Base-by-base conservation (phyloP, 1,284 basidiomycete species). In the Ustilago nuda region DNA sequence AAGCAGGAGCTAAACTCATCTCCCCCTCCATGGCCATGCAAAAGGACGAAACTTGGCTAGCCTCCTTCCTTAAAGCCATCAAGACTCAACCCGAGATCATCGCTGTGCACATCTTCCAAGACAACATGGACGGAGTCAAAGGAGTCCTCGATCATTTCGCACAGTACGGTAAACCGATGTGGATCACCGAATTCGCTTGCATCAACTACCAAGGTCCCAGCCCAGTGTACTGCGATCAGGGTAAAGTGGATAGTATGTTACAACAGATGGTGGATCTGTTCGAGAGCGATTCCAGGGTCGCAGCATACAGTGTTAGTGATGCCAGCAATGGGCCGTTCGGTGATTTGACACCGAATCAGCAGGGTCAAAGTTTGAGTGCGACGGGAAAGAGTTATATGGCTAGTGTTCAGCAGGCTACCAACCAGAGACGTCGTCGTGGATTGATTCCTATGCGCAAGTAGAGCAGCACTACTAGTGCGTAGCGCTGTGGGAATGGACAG, bases 81-180 rank as follows among this genome's bases (percentile, higher is more conserved):
- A 63, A 68, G 61, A 65, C 53, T 23, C 61, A 82, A 50, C 81
- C 81, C 32, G 81, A 82, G 68, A 65, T 72, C 27, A 76, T 82
- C 56, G 74, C 67, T n/a, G 79, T 82, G 0, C 81, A 82, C 65
- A 81, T 82, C 56, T 82, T 82, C 75, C 74, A 80, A 48, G 67
- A 82, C 66, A 68, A 71, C 60, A 73, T 77, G 54, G 72, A 64
- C n/a, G 66, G 71, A 13, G 74, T 81, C 53, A 76, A 70, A 51
- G 56, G 56, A 6, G 75, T 75, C 19, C 64, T 82, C 35, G 72
- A 82, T 33, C 81, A 82, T 61, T 82, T 56, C 45, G 73, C 73
- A 8, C 43, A 62, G 35, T 82, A 82, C 59, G 67, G 66, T 36
- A 72, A 80, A 46, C 71, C 70, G 23, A 64, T 82, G 61, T 79